Evolutionary conservation across 2,329 filamentous ascomycete genomes (phyloP).

Genomic region (Ciborinia camelliae): DNA sequence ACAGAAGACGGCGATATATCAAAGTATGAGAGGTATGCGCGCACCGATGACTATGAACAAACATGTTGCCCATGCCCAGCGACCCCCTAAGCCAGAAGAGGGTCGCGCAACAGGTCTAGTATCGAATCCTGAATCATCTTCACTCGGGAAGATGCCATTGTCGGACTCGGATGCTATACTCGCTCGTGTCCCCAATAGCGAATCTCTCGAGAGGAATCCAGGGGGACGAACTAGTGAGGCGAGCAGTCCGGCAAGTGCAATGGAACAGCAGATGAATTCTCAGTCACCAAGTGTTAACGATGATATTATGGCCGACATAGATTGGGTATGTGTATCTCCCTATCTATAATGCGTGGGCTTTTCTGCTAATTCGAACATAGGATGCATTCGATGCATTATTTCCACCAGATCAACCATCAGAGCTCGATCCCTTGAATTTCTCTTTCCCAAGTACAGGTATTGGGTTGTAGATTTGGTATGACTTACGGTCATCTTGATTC

Average conservation of each 20-base stretch:
- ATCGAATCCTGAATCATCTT: neutral
- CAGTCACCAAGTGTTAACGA: slow-evolving; percentile 19
- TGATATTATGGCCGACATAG: slow-evolving; percentile 53
- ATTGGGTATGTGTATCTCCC: slow-evolving; percentile 55
- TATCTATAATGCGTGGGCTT: neutral
- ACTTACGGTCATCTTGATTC: neutral
- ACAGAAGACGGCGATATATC: slow-evolving; percentile 58
- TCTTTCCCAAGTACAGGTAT: neutral
- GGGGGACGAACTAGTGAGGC: neutral
- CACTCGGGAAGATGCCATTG: neutral
- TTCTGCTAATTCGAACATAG: slow-evolving; percentile 16
- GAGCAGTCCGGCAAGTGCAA: neutral
- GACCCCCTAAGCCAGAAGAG: slow-evolving; percentile 22
- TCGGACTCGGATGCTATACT: slow-evolving; percentile 5
- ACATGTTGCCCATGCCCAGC: slow-evolving; percentile 37
- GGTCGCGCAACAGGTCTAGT: neutral
- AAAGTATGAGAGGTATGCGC: slow-evolving; percentile 55
- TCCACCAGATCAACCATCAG: slow-evolving; percentile 30
- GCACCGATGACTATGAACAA: slow-evolving; percentile 43
- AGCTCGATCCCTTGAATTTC: slow-evolving; percentile 6
- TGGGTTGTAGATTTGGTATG: neutral
- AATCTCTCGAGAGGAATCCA: neutral
- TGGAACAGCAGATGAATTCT: neutral
- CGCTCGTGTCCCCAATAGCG: neutral
- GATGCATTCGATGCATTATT: slow-evolving; percentile 37